A percentile compares a stretch with the other conserved stretches of the same genome.
Evolutionary conservation across 1,284 basidiomycete species (phyloP).

Genomic region (Vanrija pseudolonga): DNA sequence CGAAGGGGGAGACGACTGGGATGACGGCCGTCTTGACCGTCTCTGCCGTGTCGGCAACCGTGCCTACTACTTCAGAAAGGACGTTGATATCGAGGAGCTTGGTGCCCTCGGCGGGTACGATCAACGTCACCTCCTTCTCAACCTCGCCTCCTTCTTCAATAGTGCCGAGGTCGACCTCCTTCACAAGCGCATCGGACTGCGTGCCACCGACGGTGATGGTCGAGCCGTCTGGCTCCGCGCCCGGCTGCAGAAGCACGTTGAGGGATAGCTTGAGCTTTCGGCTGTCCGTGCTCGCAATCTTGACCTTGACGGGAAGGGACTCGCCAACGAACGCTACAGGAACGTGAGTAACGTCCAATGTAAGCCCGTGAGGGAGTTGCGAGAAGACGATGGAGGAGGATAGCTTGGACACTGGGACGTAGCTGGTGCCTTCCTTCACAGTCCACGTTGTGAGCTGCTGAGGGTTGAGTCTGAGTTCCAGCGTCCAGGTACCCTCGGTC

Average conservation of each 20-base stretch:
- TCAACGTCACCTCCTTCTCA: constrained; percentile 17
- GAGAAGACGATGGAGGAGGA: constrained; percentile 55
- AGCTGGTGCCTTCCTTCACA: constrained; percentile 14
- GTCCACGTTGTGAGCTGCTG: constrained; percentile 21
- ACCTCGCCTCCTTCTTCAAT: constrained; percentile 14
- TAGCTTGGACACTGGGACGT: constrained; percentile 7
- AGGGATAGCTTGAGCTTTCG: constrained; percentile 63
- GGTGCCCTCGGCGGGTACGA: constrained; percentile 10
- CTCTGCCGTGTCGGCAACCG: constrained; percentile 18
- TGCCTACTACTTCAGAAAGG: constrained; percentile 6
- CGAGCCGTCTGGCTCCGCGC: constrained; percentile 68
- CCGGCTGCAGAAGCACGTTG: constrained; percentile 72
- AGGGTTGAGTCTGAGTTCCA: constrained; percentile 26
- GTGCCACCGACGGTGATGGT: constrained; percentile 17
- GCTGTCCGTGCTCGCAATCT: constrained; percentile 64
- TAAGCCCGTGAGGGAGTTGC: constrained; percentile 60
- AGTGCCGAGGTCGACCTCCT: constrained; percentile 25
- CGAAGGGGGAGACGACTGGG: constrained; percentile 33
- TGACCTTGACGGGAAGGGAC: constrained; percentile 63
- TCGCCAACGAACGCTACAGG: constrained; percentile 73
- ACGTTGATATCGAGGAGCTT: constrained; percentile 32
- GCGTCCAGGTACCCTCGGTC: constrained; percentile 30
- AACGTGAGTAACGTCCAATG: constrained; percentile 58
- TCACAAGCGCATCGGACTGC: constrained; percentile 17
- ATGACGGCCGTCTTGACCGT: constrained; percentile 23